Evolutionary conservation across 352 stramenopile species (phyloP).

Genomic region (Poterioochromonas sp.): DNA sequence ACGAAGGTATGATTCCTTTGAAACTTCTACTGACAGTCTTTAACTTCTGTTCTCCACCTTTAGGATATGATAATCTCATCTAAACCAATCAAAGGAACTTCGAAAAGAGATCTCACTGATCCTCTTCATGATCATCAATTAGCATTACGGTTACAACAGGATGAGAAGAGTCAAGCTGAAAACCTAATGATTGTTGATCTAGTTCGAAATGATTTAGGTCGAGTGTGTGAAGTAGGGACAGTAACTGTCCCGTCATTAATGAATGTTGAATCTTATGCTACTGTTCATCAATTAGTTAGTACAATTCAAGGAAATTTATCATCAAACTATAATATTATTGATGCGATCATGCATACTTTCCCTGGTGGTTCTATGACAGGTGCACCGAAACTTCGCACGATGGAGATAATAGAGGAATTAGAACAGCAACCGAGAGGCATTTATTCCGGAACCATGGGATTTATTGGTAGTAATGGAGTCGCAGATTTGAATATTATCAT

Average conservation of each 20-base stretch:
- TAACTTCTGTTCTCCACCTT: neutral
- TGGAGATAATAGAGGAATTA: constrained; percentile 85
- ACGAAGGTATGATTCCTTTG: constrained; percentile 12
- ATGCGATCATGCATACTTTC: constrained; percentile 86
- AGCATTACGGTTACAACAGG: constrained; percentile 63
- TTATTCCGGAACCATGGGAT: constrained; percentile 90
- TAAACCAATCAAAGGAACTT: constrained; percentile 94
- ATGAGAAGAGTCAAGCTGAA: constrained; percentile 84
- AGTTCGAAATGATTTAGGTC: constrained; percentile 84
- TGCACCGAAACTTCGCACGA: constrained; percentile 88
- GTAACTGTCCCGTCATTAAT: constrained; percentile 85
- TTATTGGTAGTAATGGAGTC: constrained; percentile 82
- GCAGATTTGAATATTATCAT: constrained; percentile 97
- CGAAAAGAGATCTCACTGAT: constrained; percentile 47
- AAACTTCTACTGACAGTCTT: neutral
- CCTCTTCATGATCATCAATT: constrained; percentile 55
- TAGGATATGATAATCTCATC: constrained; percentile 73
- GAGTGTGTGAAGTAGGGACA: constrained; percentile 75
- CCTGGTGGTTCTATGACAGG: constrained; percentile 94
- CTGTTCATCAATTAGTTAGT: constrained; percentile 93
- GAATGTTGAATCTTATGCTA: constrained; percentile 87
- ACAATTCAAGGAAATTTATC: constrained; percentile 71
- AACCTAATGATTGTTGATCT: constrained; percentile 98
- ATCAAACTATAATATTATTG: constrained; percentile 55
- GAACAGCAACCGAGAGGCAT: constrained; percentile 73